Conservation (phyloP, 371 early-diverging fungal species). For the Mortierella sp. region DNA sequence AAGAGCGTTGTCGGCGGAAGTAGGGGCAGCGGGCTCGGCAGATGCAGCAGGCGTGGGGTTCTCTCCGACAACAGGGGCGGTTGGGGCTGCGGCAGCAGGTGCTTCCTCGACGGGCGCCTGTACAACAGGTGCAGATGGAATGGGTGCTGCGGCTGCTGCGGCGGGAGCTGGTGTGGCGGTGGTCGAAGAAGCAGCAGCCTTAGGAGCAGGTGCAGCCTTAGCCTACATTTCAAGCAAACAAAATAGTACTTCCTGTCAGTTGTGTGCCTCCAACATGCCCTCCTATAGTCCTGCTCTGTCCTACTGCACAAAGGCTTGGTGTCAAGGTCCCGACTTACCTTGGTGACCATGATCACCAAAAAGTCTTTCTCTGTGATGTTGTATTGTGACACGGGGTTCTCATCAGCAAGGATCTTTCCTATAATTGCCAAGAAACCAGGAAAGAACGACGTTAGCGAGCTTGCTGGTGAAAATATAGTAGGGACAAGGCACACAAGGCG, state of each 20-base stretch:
- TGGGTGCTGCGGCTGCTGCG: constrained; percentile 49
- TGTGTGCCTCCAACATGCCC: neutral
- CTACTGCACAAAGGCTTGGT: neutral
- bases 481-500: neutral
- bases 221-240: constrained; percentile 19
- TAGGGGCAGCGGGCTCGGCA: constrained; percentile 47
- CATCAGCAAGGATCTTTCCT: constrained; percentile 94
- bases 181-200: constrained; percentile 51
- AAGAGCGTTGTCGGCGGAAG: constrained; percentile 40
- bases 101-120: constrained; percentile 48
- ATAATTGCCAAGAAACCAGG: constrained; percentile 7
- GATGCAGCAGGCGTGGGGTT: constrained; percentile 58
- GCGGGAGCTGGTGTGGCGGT: constrained; percentile 55
- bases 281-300: neutral
- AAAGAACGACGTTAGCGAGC: constrained; percentile 6
- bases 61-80: constrained; percentile 43
- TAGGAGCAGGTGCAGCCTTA: constrained; percentile 43
- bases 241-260: neutral
- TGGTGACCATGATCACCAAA: constrained; percentile 94
- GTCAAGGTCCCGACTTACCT: constrained; percentile 66
- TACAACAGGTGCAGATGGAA: constrained; percentile 58
- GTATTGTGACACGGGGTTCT: constrained; percentile 79
- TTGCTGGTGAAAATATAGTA: neutral
- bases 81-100: constrained; percentile 51
- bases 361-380: constrained; percentile 93